Evolutionary conservation across 768 basidiomycete genomes (phyloP), one percentile per base, ranked within the genome.

Genomic region (Hygrophoropsis aurantiaca): DNA sequence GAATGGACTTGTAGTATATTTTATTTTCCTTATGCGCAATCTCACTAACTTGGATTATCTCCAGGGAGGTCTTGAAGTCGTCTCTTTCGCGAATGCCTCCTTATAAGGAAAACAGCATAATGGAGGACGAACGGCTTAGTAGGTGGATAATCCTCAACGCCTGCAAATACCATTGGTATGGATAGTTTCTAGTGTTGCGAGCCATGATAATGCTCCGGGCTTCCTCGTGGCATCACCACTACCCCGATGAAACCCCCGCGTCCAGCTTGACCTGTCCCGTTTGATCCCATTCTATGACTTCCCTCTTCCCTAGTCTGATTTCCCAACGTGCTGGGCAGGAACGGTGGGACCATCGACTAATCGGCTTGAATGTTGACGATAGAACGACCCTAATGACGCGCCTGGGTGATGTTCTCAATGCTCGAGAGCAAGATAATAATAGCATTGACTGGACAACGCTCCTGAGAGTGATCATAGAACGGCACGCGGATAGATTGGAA

Each of bases 1-100:
- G 76, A 65, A 69, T 72, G 67, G 67, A 74, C 51, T 77, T 80
- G 74, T 77, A 53, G 74, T 61, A 20, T 11, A 2, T n/a, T 34
- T 16, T n/a, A n/a, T 44, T 5, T 3, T 11, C 19, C 20, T 4
- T 19, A 23, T 23, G 19, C 11, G 0, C n/a, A 1, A 11, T 16
- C 8, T 9, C 25, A 21, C 25, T 11, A 26, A 37, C 78, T 75
- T n/a, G n/a, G n/a, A n/a, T n/a, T n/a, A n/a, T n/a, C n/a, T n/a
- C n/a, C n/a, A n/a, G n/a, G n/a, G n/a, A n/a, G n/a, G n/a, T n/a
- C n/a, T 78, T 5, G 57, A 68, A 8, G 51, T 65, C 3, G 65
- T 71, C 5, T 73, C 76, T n/a, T 71, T 74, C 51, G 50, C 67
- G 4, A 63, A 73, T 33, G n/a, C n/a, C 52, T 77, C 30, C 30